Conservation (phyloP, 2,329 filamentous ascomycete genomes). For the Penicillium sclerotiorum region DNA sequence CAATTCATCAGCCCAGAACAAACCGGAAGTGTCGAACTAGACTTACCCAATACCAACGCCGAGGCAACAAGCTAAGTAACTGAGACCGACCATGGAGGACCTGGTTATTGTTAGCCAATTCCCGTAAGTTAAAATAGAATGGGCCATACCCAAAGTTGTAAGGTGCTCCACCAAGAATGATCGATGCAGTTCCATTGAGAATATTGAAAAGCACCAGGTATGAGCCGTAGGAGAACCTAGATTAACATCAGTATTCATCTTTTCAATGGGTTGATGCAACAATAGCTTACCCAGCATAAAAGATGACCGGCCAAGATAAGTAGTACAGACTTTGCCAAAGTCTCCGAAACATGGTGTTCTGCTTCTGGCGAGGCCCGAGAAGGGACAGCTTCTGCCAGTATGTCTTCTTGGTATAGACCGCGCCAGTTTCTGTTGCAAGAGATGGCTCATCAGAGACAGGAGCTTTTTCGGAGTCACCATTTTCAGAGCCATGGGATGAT, state of each 20-base stretch:
- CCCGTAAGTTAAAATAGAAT: neutral
- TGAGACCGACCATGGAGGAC: constrained; percentile 43
- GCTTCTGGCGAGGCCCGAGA: constrained; percentile 27
- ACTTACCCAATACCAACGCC: constrained; percentile 36
- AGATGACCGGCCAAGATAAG: constrained; percentile 42
- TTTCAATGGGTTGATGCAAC: neutral
- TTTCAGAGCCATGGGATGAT: constrained; percentile 13
- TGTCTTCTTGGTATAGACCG: constrained; percentile 32
- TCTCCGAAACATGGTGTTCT: constrained; percentile 38
- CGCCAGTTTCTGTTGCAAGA: constrained; percentile 17
- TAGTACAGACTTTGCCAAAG: constrained; percentile 38
- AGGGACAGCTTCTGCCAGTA: constrained; percentile 39
- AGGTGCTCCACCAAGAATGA: constrained; percentile 38
- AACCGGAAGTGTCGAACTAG: neutral
- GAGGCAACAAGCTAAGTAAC: constrained; percentile 40
- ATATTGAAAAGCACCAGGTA: constrained; percentile 46
- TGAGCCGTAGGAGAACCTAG: constrained; percentile 43
- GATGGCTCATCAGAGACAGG: constrained; percentile 7
- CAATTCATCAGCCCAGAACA: neutral
- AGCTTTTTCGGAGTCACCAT: constrained; percentile 22
- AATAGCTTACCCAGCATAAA: constrained; percentile 38
- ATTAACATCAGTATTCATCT: constrained; percentile 4
- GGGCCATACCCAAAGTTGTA: constrained; percentile 40
- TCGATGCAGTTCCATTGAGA: constrained; percentile 42
- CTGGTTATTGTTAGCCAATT: constrained; percentile 25